These are phyloP conservation scores for Gynochthodes officinalis DNA, from an alignment of 257 asterid species.

Conservation along the genomic window DNA sequence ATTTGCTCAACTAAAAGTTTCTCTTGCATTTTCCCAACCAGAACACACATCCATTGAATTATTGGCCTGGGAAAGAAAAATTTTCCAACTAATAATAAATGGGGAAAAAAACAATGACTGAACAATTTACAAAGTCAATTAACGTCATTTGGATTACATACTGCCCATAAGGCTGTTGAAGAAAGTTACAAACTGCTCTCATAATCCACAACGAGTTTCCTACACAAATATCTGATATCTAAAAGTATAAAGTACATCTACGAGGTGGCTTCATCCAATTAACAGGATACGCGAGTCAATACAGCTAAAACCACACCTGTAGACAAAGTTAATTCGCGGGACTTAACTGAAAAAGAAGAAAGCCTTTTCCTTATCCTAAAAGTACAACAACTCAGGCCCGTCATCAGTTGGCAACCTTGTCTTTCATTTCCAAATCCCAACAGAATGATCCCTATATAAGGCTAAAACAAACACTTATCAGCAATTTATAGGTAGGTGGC, in stretches of 20 bases:
- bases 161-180: neutral
- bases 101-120: neutral
- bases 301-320: neutral
- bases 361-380: neutral
- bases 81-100: neutral
- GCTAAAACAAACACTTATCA: neutral
- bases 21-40: too few species aligned
- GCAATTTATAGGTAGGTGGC: neutral
- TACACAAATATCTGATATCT: neutral
- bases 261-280: neutral
- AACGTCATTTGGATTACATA: neutral
- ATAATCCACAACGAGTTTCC: neutral
- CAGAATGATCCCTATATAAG: neutral
- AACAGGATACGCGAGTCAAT: too few species aligned
- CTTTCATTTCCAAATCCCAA: slow-evolving; percentile 2
- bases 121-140: neutral
- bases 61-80: too few species aligned
- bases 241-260: neutral
- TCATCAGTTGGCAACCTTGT: neutral
- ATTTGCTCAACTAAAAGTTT: too few species aligned
- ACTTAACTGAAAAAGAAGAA: neutral
- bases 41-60: too few species aligned
- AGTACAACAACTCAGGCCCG: slow-evolving; percentile 1
- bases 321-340: neutral
- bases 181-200: neutral